Evolutionary conservation across 352 stramenopile species (phyloP).

Genomic region (Pythium pectinolyticum): DNA sequence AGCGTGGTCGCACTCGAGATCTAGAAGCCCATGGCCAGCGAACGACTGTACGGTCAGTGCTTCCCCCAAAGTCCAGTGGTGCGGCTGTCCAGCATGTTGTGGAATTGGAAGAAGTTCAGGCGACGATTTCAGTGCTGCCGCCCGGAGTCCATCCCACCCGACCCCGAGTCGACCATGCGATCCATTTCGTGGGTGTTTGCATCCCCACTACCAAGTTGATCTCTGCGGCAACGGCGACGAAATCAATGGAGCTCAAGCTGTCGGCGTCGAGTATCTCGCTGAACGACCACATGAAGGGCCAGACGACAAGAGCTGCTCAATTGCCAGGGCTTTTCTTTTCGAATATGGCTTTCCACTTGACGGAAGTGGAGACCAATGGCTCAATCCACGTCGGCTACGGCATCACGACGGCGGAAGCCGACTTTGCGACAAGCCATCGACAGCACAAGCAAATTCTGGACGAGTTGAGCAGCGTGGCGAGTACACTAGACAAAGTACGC

Average conservation of each 20-base stretch:
- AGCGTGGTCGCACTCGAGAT: neutral
- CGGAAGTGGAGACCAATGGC: constrained; percentile 8
- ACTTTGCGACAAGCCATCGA: constrained; percentile 12
- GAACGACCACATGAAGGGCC: constrained; percentile 3
- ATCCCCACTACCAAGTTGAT: constrained; percentile 7
- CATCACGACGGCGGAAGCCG: constrained; percentile 8
- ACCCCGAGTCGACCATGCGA: neutral
- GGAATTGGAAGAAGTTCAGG: constrained; percentile 12
- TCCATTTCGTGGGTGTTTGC: constrained; percentile 11
- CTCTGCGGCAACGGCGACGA: neutral
- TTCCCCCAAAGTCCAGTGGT: constrained; percentile 21
- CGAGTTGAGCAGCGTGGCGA: constrained; percentile 31
- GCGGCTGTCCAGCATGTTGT: constrained; percentile 15
- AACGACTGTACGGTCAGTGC: constrained; percentile 1
- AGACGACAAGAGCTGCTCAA: too few species aligned
- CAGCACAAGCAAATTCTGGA: constrained; percentile 6
- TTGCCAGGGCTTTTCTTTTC: constrained; percentile 8
- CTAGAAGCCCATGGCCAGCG: constrained; percentile 15
- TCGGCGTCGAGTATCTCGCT: constrained; percentile 11
- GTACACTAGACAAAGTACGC: constrained; percentile 38
- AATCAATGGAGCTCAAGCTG: constrained; percentile 23
- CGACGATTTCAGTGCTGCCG: neutral
- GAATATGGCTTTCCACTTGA: constrained; percentile 16
- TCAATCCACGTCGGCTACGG: neutral
- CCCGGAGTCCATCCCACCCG: neutral